A percentile compares a stretch with the other conserved stretches of the same genome.
Conservation (phyloP, 2,329 filamentous ascomycete species). For the Akanthomyces uredinophilus region DNA sequence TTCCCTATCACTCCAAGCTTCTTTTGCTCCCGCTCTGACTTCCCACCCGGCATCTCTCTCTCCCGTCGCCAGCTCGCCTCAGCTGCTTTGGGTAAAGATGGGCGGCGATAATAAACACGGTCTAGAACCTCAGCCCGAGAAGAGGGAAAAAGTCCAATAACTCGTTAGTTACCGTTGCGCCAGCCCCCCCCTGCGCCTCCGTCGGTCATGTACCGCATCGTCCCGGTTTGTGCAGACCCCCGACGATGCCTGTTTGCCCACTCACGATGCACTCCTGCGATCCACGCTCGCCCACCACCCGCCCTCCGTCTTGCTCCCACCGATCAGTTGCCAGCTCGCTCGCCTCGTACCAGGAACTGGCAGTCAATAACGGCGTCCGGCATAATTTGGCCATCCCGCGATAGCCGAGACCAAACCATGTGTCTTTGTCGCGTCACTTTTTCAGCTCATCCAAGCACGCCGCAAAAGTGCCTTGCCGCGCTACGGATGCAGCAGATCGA, state of each 20-base stretch:
- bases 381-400: conserved; percentile 6
- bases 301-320: not conserved
- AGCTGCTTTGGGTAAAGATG: conserved; percentile 13
- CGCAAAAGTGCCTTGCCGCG: not conserved
- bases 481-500: not conserved
- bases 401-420: conserved; percentile 12
- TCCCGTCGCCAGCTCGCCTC: not conserved
- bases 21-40: not conserved
- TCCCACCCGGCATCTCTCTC: not conserved
- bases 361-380: not conserved
- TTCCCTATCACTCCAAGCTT: not conserved
- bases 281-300: not conserved
- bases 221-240: conserved; percentile 3
- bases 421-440: not conserved
- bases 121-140: conserved; percentile 15
- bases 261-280: not conserved
- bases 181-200: conserved; percentile 4
- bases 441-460: conserved; percentile 8
- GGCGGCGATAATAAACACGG: conserved; percentile 11
- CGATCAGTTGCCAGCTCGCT: not conserved
- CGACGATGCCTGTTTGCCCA: not conserved
- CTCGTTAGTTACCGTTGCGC: not conserved
- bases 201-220: conserved; percentile 14
- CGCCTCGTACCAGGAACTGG: not conserved
- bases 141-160: conserved; percentile 5